A percentile compares a stretch with the other conserved stretches of the same genome.
phyloP scores from a whole-genome alignment of 2,329 filamentous ascomycete species.

The Cercospora sp. region DNA sequence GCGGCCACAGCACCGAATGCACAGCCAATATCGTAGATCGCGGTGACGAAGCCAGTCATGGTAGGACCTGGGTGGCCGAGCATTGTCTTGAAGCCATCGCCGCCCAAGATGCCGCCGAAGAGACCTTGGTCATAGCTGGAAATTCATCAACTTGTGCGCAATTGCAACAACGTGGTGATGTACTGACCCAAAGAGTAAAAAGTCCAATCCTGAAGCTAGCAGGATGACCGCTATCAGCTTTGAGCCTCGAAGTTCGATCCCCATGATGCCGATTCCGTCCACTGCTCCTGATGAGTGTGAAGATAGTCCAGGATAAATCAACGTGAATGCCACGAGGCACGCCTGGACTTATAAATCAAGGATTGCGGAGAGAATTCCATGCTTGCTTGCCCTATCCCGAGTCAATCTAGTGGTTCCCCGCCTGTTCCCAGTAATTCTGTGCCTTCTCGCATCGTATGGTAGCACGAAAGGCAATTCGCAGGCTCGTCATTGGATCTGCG shows the following conservation, averaged over 20 bases:
- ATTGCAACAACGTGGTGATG: background rate
- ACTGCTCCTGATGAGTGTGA: background rate
- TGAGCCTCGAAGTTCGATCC: constrained; percentile 29
- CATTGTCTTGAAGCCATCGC: constrained; percentile 33
- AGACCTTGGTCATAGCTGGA: constrained; percentile 33
- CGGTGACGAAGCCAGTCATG: constrained; percentile 33
- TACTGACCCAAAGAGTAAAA: constrained; percentile 31
- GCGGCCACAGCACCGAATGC: constrained; percentile 32
- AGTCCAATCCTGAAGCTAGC: constrained; percentile 33
- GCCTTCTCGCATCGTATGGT: constrained; percentile 3
- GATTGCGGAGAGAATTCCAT: background rate
- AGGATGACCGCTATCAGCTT: constrained; percentile 33
- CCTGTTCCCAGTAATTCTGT: background rate
- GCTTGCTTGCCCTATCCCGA: background rate
- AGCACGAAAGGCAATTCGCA: background rate
- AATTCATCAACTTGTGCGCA: background rate
- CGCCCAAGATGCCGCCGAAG: constrained; percentile 36
- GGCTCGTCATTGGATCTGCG: constrained; percentile 3
- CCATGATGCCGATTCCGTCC: constrained; percentile 9
- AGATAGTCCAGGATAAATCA: background rate
- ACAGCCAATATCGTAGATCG: constrained; percentile 34
- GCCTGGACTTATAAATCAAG: constrained; percentile 1
- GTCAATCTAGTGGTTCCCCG: background rate
- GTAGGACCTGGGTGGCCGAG: constrained; percentile 32
- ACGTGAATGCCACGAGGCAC: constrained; percentile 11